Base-by-base conservation (phyloP, 306 rosid species). In the Luffa acutangula region DNA sequence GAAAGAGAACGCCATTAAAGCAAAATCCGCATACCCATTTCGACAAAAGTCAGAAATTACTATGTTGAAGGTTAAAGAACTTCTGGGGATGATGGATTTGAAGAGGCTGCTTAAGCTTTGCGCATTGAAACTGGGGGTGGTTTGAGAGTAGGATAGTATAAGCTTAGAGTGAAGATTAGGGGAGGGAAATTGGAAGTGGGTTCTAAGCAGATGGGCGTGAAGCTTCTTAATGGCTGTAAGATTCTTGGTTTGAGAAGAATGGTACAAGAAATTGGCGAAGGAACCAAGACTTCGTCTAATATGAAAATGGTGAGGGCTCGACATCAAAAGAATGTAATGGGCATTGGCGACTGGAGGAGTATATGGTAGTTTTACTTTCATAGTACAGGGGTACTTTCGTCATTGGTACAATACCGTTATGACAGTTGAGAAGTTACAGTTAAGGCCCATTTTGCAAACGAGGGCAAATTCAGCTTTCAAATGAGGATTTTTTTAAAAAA, bases 1-100 rank as follows among this genome's bases (percentile, higher is more conserved):
- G 84, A 92, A 92, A 82, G 93, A 90, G 56, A 89, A 58, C 60
- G 92, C 75, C 0, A 82, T 60, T 2, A 89, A 85, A 39, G 93
- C 87, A 43, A 85, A 86, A 82, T 82, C 79, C 11, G 85, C 81
- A 76, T 71, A 85, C 83, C 93, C 88, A 84, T 83, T 82, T 11
- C 73, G 87, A 63, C 71, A 78, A 20, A 86, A 89, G 67, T 82
- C 57, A 20, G 92, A 89, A 70, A 90, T 75, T 9, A 92, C 39
- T 33, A 79, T 73, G 70, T 90, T 92, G 80, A 85, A 89, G 77
- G 87, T 85, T 46, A 89, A 75, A 71, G 87, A 84, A 84, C 46
- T 81, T 34, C 84, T 67, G 74, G 90, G 84, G 31, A 84, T 83
- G 67, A 88, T 81, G 87, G 89, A 90, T 81, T 83, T 86, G 90